phyloP scores from a whole-genome alignment of 1,284 basidiomycete species.

The Lentinula novae-zelandiae region DNA sequence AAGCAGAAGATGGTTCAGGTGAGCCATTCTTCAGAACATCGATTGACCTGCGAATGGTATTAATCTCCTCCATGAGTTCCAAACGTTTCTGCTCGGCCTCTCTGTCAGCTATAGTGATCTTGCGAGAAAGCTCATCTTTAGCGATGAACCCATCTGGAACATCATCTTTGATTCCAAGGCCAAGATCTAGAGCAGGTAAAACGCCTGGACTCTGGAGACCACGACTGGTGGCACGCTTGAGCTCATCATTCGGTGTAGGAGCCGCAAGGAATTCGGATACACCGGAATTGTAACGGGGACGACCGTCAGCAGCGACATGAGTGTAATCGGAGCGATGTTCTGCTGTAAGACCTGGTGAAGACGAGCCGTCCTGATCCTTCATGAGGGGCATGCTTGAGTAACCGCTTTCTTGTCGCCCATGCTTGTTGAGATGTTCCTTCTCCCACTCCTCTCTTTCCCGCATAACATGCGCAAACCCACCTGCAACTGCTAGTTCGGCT shows the following conservation, averaged over 20 bases:
- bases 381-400: conserved; percentile 53
- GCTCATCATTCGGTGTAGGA: conserved; percentile 54
- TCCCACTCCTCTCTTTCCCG: conserved; percentile 86
- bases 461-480: conserved; percentile 63
- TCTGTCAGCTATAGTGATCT: conserved; percentile 40
- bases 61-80: conserved; percentile 71
- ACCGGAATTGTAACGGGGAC: conserved; percentile 57
- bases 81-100: conserved; percentile 61
- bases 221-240: conserved; percentile 44
- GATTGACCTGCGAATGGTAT: conserved; percentile 73
- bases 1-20: conserved; percentile 51
- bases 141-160: conserved; percentile 67
- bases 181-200: conserved; percentile 73
- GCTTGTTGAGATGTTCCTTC: conserved; percentile 64
- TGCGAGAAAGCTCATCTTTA: conserved; percentile 34
- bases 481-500: conserved; percentile 73
- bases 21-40: conserved; percentile 68
- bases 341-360: conserved; percentile 40
- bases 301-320: conserved; percentile 43
- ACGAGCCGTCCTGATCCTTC: conserved; percentile 55
- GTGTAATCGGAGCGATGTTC: conserved; percentile 50
- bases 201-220: conserved; percentile 46
- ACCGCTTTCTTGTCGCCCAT: conserved; percentile 60
- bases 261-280: conserved; percentile 71
- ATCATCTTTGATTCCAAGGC: conserved; percentile 65